Percentiles rank a stretch among this genome's conserved stretches.
Evolutionary conservation across 768 basidiomycete species (phyloP).

Genomic region (Coprinopsis sp.): DNA sequence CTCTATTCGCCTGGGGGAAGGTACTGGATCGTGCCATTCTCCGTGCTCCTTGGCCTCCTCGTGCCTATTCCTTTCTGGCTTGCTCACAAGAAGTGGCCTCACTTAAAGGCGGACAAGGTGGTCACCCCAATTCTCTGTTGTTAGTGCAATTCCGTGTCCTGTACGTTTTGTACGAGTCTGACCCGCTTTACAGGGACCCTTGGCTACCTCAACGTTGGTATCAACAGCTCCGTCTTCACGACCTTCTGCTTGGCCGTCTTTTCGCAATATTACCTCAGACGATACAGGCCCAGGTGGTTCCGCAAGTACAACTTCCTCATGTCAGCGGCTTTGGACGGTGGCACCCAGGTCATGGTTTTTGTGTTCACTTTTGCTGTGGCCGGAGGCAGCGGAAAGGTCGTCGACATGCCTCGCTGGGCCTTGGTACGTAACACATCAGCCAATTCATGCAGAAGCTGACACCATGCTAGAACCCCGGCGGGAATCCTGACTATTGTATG

Average conservation of each 20-base stretch:
- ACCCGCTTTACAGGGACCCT: constrained; percentile 27
- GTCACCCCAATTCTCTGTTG: constrained; percentile 47
- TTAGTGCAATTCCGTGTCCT: constrained; percentile 9
- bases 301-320: constrained; percentile 64
- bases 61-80: constrained; percentile 56
- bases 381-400: constrained; percentile 37
- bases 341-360: constrained; percentile 40
- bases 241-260: constrained; percentile 45
- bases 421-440: too few relatives aligned
- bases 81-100: constrained; percentile 43
- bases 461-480: constrained; percentile 16
- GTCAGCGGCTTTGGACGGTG: constrained; percentile 70
- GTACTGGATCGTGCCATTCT: constrained; percentile 45
- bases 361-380: constrained; percentile 42
- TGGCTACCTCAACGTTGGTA: constrained; percentile 49
- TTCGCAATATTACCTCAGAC: constrained; percentile 58
- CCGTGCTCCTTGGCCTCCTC: constrained; percentile 44
- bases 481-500: constrained; percentile 22
- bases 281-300: constrained; percentile 63
- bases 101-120: constrained; percentile 41
- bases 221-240: constrained; percentile 50
- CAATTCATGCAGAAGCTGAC: not conserved
- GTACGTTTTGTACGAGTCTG: too few relatives aligned
- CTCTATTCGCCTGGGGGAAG: constrained; percentile 43
- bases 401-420: constrained; percentile 12